Conservation (phyloP, 768 basidiomycete species). For the Boletus rufocinnamomeus region DNA sequence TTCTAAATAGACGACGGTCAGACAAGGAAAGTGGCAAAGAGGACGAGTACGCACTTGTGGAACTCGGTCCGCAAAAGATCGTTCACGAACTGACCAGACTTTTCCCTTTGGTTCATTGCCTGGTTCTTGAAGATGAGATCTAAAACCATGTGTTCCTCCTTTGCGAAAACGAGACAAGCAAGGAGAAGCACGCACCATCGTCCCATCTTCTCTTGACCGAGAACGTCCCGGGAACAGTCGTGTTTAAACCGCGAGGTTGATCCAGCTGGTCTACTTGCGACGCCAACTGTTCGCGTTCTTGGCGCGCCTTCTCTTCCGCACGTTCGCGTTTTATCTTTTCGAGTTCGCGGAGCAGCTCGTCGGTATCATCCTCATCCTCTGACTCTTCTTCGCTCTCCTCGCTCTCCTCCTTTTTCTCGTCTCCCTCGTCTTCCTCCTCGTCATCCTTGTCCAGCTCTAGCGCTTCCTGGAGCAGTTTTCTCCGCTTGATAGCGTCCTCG, state of each 20-base stretch:
- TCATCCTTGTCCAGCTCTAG: constrained; percentile 87
- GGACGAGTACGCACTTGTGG: constrained; percentile 68
- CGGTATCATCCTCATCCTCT: constrained; percentile 69
- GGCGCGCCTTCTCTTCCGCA: constrained; percentile 81
- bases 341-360: constrained; percentile 92
- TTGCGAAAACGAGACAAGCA: background rate
- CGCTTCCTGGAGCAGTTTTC: constrained; percentile 86
- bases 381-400: constrained; percentile 55
- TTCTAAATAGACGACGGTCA: constrained; percentile 47
- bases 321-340: constrained; percentile 98
- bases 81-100: constrained; percentile 86
- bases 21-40: constrained; percentile 2
- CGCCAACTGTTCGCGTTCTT: constrained; percentile 75
- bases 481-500: constrained; percentile 70
- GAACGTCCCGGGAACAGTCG: constrained; percentile 79
- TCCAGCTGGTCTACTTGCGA: constrained; percentile 68
- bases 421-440: constrained; percentile 67
- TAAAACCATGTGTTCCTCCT: constrained; percentile 31
- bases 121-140: constrained; percentile 99
- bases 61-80: constrained; percentile 90
- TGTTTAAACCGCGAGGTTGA: constrained; percentile 70
- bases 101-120: constrained; percentile 67
- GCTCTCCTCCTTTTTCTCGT: constrained; percentile 37
- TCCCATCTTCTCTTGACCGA: constrained; percentile 95
- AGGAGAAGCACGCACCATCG: constrained; percentile 60